Evolutionary conservation across 495 filamentous ascomycete genomes (phyloP).

Genomic region (Hypoxylon trugodes): DNA sequence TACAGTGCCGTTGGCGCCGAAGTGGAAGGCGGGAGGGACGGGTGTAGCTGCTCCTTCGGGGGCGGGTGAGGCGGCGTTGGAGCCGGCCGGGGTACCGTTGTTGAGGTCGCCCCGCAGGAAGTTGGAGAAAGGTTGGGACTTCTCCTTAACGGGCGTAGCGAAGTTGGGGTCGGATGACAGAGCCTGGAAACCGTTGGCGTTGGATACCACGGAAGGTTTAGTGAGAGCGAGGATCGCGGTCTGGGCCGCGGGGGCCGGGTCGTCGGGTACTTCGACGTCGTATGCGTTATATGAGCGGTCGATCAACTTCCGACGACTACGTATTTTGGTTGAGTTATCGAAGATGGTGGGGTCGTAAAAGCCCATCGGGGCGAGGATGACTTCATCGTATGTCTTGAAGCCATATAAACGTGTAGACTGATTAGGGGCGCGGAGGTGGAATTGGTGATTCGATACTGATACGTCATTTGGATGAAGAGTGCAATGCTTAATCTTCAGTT

Average conservation of each 20-base stretch:
- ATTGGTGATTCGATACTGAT: conserved; percentile 80
- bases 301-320: conserved; percentile 78
- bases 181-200: conserved; percentile 47
- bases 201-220: conserved; percentile 63
- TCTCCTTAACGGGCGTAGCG: conserved; percentile 63
- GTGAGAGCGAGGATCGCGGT: conserved; percentile 74
- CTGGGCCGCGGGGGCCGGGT: conserved; percentile 87
- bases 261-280: conserved; percentile 82
- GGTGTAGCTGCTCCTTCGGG: conserved; percentile 79
- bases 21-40: conserved; percentile 64
- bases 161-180: conserved; percentile 48
- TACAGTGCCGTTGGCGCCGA: conserved; percentile 53
- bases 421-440: conserved; percentile 86
- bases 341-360: conserved; percentile 89
- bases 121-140: conserved; percentile 60
- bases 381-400: conserved; percentile 96
- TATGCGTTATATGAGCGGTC: conserved; percentile 91
- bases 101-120: conserved; percentile 63
- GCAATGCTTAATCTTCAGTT: conserved; percentile 89
- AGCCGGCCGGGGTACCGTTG: conserved; percentile 80
- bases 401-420: conserved; percentile 89
- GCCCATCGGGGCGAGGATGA: conserved; percentile 88
- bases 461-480: conserved; percentile 87
- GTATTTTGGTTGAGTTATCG: conserved; percentile 79
- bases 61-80: conserved; percentile 83